Evolutionary conservation across 345 rosid genomes (phyloP).

Genomic region (Noccaea caerulescens): DNA sequence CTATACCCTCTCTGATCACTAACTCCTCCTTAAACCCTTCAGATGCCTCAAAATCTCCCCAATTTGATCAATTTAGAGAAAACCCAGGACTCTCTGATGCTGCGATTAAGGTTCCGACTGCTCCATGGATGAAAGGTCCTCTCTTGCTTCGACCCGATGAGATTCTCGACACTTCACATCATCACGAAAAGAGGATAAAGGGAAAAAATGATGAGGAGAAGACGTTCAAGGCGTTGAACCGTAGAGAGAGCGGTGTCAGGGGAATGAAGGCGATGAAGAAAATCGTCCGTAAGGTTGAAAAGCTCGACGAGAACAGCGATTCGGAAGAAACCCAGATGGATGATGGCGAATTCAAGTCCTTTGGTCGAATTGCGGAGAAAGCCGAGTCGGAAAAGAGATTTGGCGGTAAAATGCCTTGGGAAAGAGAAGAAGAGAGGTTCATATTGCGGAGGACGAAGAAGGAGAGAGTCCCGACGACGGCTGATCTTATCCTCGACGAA

Average conservation of each 20-base stretch:
- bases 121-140: slow-evolving; percentile 82
- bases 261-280: slow-evolving; percentile 68
- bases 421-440: slow-evolving; percentile 56
- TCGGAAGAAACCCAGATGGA: slow-evolving; percentile 35
- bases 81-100: slow-evolving; percentile 22
- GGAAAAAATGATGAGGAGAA: slow-evolving; percentile 43
- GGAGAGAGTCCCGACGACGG: slow-evolving; percentile 54
- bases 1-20: slow-evolving; percentile 29
- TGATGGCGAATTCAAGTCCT: slow-evolving; percentile 43
- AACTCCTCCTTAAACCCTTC: slow-evolving; percentile 37
- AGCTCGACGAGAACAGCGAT: slow-evolving; percentile 44
- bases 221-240: slow-evolving; percentile 62
- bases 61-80: slow-evolving; percentile 21
- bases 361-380: slow-evolving; percentile 37
- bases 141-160: slow-evolving; percentile 60
- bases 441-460: slow-evolving; percentile 62
- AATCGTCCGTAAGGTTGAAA: slow-evolving; percentile 61
- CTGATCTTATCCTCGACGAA: slow-evolving; percentile 61
- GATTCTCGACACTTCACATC: slow-evolving; percentile 43
- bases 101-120: slow-evolving; percentile 47
- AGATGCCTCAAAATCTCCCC: slow-evolving; percentile 16
- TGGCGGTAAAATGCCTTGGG: slow-evolving; percentile 72
- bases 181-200: slow-evolving; percentile 26
- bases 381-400: slow-evolving; percentile 7
- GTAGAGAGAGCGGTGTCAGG: slow-evolving; percentile 69